These are phyloP conservation scores for Withania somnifera DNA, from an alignment of 305 asterid genomes.

Conservation along the genomic window DNA sequence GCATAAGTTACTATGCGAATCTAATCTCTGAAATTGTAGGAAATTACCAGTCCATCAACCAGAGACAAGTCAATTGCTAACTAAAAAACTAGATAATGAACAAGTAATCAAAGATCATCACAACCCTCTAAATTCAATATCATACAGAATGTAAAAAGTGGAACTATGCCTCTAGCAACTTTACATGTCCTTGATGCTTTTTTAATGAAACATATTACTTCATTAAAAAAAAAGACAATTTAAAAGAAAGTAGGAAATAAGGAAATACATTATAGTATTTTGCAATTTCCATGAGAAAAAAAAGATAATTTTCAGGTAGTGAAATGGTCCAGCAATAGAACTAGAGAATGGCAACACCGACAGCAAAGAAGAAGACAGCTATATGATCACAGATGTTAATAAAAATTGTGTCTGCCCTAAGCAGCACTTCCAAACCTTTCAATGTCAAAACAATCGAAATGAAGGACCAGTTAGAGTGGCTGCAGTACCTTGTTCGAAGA, in stretches of 20 bases:
- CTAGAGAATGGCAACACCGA: neutral
- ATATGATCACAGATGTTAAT: neutral
- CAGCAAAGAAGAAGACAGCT: neutral
- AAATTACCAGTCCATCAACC: neutral
- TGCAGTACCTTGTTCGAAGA: conserved; percentile 48
- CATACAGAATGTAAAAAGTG: neutral
- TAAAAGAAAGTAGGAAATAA: neutral
- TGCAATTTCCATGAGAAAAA: neutral
- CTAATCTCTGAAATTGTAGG: neutral
- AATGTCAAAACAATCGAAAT: neutral
- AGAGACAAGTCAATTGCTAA: neutral
- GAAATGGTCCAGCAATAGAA: neutral
- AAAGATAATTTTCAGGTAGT: neutral
- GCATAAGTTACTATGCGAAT: neutral
- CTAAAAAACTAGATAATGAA: neutral
- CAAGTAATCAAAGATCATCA: neutral
- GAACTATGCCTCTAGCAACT: too few relatives aligned
- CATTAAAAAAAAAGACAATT: neutral
- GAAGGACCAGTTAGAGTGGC: neutral
- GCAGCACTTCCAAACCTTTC: neutral
- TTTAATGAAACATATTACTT: too few relatives aligned
- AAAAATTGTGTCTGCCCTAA: neutral
- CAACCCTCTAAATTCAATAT: neutral
- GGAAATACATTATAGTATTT: neutral
- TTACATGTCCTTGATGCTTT: too few relatives aligned